These are phyloP conservation scores for Russula compacta DNA, from an alignment of 768 basidiomycete species.

Conservation along the genomic window DNA sequence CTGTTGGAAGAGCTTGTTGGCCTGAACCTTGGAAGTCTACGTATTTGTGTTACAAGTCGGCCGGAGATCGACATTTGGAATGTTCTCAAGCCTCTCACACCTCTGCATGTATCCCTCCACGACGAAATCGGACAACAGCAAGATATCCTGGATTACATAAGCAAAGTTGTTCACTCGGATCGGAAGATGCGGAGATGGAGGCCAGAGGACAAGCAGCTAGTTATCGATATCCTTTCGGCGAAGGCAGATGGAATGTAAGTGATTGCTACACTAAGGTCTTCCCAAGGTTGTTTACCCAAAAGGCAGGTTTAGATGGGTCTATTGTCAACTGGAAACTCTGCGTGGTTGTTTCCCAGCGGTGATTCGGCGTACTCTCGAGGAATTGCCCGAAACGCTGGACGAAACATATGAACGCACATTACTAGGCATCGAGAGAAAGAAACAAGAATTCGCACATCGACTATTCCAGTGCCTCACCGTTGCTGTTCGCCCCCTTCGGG, in stretches of 20 bases:
- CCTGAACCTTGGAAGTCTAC: background rate
- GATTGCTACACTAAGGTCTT: background rate
- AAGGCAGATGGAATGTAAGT: constrained; percentile 5
- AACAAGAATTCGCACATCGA: background rate
- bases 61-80: background rate
- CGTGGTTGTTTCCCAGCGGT: background rate
- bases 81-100: background rate
- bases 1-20: background rate
- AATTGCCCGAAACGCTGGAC: background rate
- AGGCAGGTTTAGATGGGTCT: background rate
- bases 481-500: background rate
- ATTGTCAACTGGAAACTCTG: background rate
- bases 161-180: background rate
- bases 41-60: background rate
- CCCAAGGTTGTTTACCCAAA: too few species aligned
- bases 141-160: background rate
- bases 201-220: background rate
- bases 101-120: background rate
- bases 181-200: constrained; percentile 1
- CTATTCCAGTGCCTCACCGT: background rate
- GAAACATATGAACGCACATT: background rate
- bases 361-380: background rate
- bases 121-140: background rate
- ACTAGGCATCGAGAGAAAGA: background rate
- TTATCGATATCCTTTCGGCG: background rate